Evolutionary conservation across 306 rosid genomes (phyloP).

Genomic region (Fragaria nilgerrensis): DNA sequence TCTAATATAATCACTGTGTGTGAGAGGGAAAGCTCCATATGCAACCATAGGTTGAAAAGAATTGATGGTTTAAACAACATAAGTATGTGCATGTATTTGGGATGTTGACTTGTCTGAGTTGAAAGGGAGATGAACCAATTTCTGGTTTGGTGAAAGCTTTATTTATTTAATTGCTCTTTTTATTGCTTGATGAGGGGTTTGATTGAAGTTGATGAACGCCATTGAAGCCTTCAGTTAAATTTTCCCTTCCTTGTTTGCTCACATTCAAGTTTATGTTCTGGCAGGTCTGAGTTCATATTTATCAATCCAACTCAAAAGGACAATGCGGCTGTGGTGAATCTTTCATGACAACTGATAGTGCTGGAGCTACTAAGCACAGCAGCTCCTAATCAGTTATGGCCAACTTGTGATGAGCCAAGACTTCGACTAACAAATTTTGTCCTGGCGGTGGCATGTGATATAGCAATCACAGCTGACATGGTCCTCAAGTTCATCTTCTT

Average conservation of each 20-base stretch:
- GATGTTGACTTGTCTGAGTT: background rate
- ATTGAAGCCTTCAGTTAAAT: too few relatives aligned
- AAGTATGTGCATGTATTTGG: background rate
- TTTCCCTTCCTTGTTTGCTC: background rate
- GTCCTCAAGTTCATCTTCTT: constrained; percentile 17
- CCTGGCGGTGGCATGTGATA: background rate
- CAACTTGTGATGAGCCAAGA: constrained; percentile 12
- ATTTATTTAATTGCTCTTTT: background rate
- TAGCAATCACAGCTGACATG: constrained; percentile 10
- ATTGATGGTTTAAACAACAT: background rate
- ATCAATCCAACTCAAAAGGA: constrained; percentile 89
- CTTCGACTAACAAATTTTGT: constrained; percentile 16
- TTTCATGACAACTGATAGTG: constrained; percentile 49
- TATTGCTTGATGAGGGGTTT: background rate
- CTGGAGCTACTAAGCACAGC: constrained; percentile 47
- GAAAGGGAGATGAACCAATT: background rate
- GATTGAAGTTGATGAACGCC: background rate
- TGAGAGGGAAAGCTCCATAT: background rate
- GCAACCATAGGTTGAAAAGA: background rate
- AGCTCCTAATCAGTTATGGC: constrained; percentile 34
- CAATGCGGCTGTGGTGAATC: constrained; percentile 54
- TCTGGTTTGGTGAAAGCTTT: background rate
- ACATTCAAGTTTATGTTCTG: background rate
- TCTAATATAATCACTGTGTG: background rate
- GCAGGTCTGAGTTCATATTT: constrained; percentile 86